These are phyloP conservation scores for Moesziomyces sp. DNA, from an alignment of 1,284 basidiomycete genomes.

Conservation along the genomic window DNA sequence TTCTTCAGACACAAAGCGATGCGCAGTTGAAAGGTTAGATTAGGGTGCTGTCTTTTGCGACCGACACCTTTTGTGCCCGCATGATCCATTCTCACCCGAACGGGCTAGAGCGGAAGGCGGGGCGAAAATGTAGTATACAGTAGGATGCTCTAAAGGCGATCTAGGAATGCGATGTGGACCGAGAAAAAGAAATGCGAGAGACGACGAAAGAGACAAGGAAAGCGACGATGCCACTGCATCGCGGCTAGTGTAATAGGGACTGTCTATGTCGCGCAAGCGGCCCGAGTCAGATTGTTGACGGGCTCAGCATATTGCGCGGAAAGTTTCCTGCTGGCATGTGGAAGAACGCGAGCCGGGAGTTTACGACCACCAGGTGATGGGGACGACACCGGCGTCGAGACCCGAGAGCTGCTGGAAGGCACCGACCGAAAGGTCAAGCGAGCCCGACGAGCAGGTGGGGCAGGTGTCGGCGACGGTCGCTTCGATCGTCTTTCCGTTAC, in stretches of 20 bases:
- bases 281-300: slow-evolving; percentile 2
- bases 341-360: neutral
- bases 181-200: too few species aligned
- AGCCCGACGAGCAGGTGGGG: slow-evolving; percentile 49
- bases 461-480: slow-evolving; percentile 48
- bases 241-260: neutral
- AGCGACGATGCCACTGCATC: slow-evolving; percentile 1
- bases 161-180: too few species aligned
- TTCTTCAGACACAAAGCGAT: too few species aligned
- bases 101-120: too few species aligned
- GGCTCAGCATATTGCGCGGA: slow-evolving; percentile 7
- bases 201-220: neutral
- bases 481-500: slow-evolving; percentile 46
- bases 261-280: slow-evolving; percentile 4
- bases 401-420: slow-evolving; percentile 46
- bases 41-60: too few species aligned
- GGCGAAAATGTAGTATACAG: slow-evolving; percentile 6
- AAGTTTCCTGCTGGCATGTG: too few species aligned
- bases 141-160: neutral
- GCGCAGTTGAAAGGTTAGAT: too few species aligned
- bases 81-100: too few species aligned
- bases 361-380: slow-evolving; percentile 47
- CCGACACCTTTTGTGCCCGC: neutral
- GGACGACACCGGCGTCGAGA: slow-evolving; percentile 32
- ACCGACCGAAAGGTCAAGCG: slow-evolving; percentile 52